These are phyloP conservation scores for Dioscorea dumetorum DNA, from an alignment of 106 monocot genomes.

Conservation along the genomic window DNA sequence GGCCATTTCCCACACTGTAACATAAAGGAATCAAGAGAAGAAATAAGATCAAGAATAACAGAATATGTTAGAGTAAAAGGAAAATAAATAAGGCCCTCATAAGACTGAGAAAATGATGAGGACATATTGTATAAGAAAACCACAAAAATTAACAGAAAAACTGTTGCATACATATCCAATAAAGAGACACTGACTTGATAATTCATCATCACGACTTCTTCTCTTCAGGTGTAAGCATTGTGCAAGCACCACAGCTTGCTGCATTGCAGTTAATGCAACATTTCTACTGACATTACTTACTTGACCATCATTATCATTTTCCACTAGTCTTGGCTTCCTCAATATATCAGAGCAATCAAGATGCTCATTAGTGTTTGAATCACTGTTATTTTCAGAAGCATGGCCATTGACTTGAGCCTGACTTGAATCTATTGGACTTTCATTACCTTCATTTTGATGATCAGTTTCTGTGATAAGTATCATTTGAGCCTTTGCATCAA, in stretches of 20 bases:
- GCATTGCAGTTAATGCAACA: slow-evolving; percentile 36
- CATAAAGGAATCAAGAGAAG: slow-evolving; percentile 5
- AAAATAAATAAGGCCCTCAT: too few species aligned
- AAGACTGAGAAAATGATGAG: neutral
- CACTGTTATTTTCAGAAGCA: slow-evolving; percentile 12
- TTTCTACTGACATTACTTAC: slow-evolving; percentile 2
- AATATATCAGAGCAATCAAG: slow-evolving; percentile 67
- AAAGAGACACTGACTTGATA: slow-evolving; percentile 58
- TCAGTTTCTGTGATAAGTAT: slow-evolving; percentile 61
- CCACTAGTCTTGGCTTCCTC: slow-evolving; percentile 63
- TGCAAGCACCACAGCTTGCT: slow-evolving; percentile 81
- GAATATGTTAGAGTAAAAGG: too few species aligned
- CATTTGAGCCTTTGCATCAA: slow-evolving; percentile 80
- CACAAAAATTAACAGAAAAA: neutral
- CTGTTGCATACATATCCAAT: neutral
- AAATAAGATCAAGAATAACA: neutral
- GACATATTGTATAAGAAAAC: neutral
- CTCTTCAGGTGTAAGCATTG: slow-evolving; percentile 68
- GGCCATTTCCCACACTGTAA: slow-evolving; percentile 88
- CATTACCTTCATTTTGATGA: slow-evolving; percentile 18
- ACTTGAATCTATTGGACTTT: slow-evolving; percentile 8
- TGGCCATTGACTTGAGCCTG: slow-evolving; percentile 1
- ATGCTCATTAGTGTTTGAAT: slow-evolving; percentile 11
- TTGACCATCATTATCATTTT: slow-evolving; percentile 16
- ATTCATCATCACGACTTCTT: slow-evolving; percentile 80